Conservation (phyloP, 2,329 filamentous ascomycete species). For the Hypoxylon sp. region DNA sequence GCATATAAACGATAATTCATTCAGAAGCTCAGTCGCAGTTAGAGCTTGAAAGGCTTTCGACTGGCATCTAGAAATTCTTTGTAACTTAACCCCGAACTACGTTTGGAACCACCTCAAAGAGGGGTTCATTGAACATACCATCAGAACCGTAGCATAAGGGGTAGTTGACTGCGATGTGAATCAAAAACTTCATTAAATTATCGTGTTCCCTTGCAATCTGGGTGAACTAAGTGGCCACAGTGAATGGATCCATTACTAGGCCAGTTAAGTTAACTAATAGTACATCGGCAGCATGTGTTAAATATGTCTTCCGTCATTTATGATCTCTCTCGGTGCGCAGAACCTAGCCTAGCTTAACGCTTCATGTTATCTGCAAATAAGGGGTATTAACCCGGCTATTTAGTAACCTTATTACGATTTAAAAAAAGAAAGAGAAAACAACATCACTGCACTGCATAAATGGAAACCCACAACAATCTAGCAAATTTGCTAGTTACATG, state of each 20-base stretch:
- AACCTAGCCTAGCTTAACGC: background rate
- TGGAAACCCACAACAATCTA: background rate
- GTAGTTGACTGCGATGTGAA: slow-evolving; percentile 23
- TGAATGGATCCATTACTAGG: background rate
- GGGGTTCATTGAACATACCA: slow-evolving; percentile 4
- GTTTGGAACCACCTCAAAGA: slow-evolving; percentile 5
- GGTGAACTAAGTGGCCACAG: background rate
- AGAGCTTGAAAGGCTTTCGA: slow-evolving; percentile 2
- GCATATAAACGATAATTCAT: slow-evolving; percentile 15
- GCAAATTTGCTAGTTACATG: background rate
- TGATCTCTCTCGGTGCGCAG: background rate
- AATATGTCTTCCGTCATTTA: background rate
- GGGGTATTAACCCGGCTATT: background rate
- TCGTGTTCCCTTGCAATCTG: background rate
- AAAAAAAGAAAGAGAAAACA: too few relatives aligned
- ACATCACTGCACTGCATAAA: background rate
- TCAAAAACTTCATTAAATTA: slow-evolving; percentile 7
- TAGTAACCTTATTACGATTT: too few relatives aligned
- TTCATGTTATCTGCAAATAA: background rate
- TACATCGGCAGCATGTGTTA: background rate
- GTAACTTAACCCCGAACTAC: slow-evolving; percentile 23
- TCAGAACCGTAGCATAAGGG: slow-evolving; percentile 13
- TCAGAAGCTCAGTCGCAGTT: slow-evolving; percentile 1
- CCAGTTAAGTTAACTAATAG: background rate
- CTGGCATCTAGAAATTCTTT: slow-evolving; percentile 19